Percentiles rank a stretch among this genome's conserved stretches.
These are phyloP conservation scores for Kentomonas sorsogonicus DNA, from an alignment of 208 protist species.

Conservation along the genomic window DNA sequence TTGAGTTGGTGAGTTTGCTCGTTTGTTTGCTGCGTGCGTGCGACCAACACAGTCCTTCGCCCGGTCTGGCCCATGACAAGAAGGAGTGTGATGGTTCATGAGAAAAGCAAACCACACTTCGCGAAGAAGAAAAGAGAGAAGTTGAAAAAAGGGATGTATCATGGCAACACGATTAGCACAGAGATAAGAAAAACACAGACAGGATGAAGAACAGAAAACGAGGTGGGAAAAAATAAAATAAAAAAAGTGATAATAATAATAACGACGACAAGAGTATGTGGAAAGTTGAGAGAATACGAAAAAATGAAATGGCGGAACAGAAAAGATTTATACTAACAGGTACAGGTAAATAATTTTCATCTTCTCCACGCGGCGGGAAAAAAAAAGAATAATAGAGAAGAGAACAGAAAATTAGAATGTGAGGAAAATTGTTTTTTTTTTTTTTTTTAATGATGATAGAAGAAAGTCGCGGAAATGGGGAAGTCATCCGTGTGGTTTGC, in stretches of 20 bases:
- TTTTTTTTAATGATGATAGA: too few species aligned
- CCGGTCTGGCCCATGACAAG: too few species aligned
- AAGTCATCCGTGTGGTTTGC: too few species aligned
- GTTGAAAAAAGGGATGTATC: neutral
- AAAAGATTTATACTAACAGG: conserved; percentile 1
- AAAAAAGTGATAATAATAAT: conserved; percentile 9
- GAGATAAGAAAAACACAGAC: too few species aligned
- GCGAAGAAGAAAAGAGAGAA: neutral
- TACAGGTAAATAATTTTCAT: neutral
- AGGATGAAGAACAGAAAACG: neutral
- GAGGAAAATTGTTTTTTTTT: too few species aligned
- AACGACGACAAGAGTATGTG: neutral
- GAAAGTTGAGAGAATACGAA: conserved; percentile 1
- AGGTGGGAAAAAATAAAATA: neutral
- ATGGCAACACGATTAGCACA: too few species aligned
- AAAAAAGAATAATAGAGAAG: conserved; percentile 5
- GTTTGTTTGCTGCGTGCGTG: too few species aligned
- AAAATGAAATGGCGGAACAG: conserved; percentile 2
- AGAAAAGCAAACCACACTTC: neutral
- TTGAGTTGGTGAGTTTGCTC: too few species aligned
- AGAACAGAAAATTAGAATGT: neutral
- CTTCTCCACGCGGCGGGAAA: neutral
- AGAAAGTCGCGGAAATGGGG: too few species aligned
- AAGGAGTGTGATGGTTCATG: too few species aligned
- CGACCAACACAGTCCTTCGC: too few species aligned